phyloP scores from a whole-genome alignment of 371 early-diverging fungal genomes.

The Furculomyces boomerangus region DNA sequence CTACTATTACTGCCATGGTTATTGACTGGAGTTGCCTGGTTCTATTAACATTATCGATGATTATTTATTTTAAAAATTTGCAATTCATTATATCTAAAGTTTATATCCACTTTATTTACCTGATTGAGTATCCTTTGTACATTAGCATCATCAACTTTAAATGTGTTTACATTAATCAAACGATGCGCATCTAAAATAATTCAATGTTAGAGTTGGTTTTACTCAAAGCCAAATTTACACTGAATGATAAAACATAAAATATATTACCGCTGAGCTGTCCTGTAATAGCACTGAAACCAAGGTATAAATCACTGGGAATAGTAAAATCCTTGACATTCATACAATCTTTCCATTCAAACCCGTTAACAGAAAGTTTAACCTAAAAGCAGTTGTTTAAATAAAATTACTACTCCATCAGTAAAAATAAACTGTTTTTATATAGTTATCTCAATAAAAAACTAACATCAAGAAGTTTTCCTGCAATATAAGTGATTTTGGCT shows the following conservation, averaged over 20 bases:
- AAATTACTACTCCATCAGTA: neutral
- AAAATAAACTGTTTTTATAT: neutral
- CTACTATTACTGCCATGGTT: neutral
- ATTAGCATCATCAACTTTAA: too few relatives aligned
- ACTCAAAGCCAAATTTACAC: too few relatives aligned
- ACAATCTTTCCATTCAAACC: slow-evolving; percentile 64
- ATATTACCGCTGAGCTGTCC: slow-evolving; percentile 75
- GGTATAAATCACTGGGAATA: slow-evolving; percentile 52
- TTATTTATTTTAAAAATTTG: too few relatives aligned
- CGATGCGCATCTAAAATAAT: too few relatives aligned
- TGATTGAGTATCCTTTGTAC: too few relatives aligned
- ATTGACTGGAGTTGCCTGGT: too few relatives aligned
- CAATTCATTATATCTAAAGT: too few relatives aligned
- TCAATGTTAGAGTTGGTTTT: too few relatives aligned
- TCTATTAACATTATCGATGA: too few relatives aligned
- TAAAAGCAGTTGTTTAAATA: slow-evolving; percentile 20
- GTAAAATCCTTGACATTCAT: slow-evolving; percentile 51
- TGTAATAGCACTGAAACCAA: slow-evolving; percentile 82
- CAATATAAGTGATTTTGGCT: slow-evolving; percentile 60
- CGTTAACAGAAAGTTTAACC: slow-evolving; percentile 30
- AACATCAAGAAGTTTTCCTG: slow-evolving; percentile 45
- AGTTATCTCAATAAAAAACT: slow-evolving; percentile 1
- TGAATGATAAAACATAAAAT: too few relatives aligned
- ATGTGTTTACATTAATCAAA: too few relatives aligned
- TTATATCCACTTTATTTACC: too few relatives aligned